Evolutionary conservation across 352 stramenopile genomes (phyloP), one percentile per base, ranked within the genome.

Genomic region (Phytophthora hybrid): DNA sequence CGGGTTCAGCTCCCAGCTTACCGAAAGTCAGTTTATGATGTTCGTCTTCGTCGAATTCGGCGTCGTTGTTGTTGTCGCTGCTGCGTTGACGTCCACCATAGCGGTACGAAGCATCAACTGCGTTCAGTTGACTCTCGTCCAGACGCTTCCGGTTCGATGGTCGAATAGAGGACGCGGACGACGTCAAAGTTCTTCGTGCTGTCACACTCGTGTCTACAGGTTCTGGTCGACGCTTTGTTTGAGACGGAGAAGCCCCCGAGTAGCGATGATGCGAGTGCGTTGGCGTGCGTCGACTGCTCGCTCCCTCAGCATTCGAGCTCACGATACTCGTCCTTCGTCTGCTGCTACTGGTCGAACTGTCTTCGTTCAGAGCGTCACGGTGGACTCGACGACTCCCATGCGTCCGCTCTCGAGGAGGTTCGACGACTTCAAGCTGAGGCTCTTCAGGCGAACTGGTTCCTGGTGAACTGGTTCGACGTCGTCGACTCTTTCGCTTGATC

Each of bases 151-250:
- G 68, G 21, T 90, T 89, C 0, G 74, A 77, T 26, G 80, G 84
- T 2, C 84, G 79, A 13, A 84, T 63, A 2, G 77, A 74, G 1
- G 84, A 90, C 0, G 80, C 82, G 1, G 84, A 91, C 6, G 84
- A 87, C 0, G 77, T 85, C 26, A 91, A 67, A 8, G 47, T 29
- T 18, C 64, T 61, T 69, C 67, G 51, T 26, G 54, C 61, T 41
- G 41, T n/a, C 6, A 58, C 46, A 46, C 4, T 58, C 14, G 52
- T 26, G 31, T 75, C 71, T 14, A 7, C 26, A 21, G 61, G 4
- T 16, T 71, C 26, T 18, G 59, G 23, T 21, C 59, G 55, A 8
- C 56, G 32, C 5, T 66, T 68, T 13, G 39, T 10, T 7, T 55
- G 32, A 13, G 57, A 56, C 21, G 66, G 41, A 29, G 53, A 19